These are phyloP conservation scores for Cyclocybe aegerita DNA, from an alignment of 768 basidiomycete species.

Conservation along the genomic window DNA sequence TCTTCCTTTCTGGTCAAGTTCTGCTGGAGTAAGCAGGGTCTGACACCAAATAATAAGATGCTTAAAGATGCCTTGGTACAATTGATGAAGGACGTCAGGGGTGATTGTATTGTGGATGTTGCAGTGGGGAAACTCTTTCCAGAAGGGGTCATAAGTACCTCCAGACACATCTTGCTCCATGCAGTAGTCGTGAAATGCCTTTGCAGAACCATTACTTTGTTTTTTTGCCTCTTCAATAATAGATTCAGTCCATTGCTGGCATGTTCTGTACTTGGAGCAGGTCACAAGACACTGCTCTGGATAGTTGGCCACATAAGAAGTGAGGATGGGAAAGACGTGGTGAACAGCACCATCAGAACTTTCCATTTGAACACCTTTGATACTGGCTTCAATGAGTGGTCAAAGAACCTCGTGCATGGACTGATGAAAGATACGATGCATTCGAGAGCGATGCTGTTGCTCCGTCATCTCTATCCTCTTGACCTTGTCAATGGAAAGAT, in stretches of 20 bases:
- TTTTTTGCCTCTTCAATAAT: background rate
- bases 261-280: constrained; percentile 18
- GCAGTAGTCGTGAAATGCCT: background rate
- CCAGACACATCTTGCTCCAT: background rate
- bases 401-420: constrained; percentile 21
- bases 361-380: constrained; percentile 26
- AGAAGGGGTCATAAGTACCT: background rate
- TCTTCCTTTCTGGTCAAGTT: background rate
- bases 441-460: background rate
- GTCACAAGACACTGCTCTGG: constrained; percentile 36
- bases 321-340: constrained; percentile 28
- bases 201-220: background rate
- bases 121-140: background rate
- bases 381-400: constrained; percentile 25
- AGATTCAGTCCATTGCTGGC: constrained; percentile 25
- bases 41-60: background rate
- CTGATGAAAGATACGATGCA: constrained; percentile 13
- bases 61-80: constrained; percentile 2
- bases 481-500: constrained; percentile 35
- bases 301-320: constrained; percentile 33
- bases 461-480: constrained; percentile 4
- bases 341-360: constrained; percentile 30
- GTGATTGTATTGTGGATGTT: background rate
- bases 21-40: background rate
- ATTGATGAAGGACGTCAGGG: constrained; percentile 6